Conservation (phyloP, 73 alveolate genomes). For the Urostyla sp. region DNA sequence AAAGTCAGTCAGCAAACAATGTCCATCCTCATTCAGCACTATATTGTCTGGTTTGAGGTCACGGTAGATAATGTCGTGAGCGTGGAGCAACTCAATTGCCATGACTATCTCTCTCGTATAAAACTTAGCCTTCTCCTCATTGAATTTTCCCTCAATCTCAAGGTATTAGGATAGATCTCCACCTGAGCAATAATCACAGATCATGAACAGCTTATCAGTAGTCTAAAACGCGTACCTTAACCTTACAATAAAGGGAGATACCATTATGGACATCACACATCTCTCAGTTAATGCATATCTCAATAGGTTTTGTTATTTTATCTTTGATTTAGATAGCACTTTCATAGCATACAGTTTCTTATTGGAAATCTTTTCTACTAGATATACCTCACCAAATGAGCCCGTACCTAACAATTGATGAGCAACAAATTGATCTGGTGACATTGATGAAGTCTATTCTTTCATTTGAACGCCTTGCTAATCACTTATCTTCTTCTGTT, state of each 20-base stretch:
- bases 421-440: constrained; percentile 54
- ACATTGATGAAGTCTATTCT: too few relatives aligned
- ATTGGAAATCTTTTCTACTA: constrained; percentile 89
- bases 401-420: constrained; percentile 86
- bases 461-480: too few relatives aligned
- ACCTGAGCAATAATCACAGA: constrained; percentile 94
- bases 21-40: constrained; percentile 94
- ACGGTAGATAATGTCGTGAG: constrained; percentile 90
- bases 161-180: constrained; percentile 92
- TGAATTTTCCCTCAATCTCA: constrained; percentile 84
- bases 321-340: constrained; percentile 88
- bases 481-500: too few relatives aligned
- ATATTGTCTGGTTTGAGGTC: constrained; percentile 96
- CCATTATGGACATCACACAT: constrained; percentile 88
- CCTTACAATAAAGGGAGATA: constrained; percentile 91
- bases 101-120: constrained; percentile 84
- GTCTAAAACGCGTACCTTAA: constrained; percentile 93
- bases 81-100: constrained; percentile 92
- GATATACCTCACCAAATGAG: constrained; percentile 95
- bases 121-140: constrained; percentile 91
- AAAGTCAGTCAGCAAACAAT: constrained; percentile 94
- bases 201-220: constrained; percentile 87
- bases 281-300: constrained; percentile 96
- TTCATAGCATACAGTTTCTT: constrained; percentile 94
- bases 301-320: constrained; percentile 83